Evolutionary conservation across 345 rosid species (phyloP), one percentile per base, ranked within the genome.

Genomic region (Abelmoschus esculentus): DNA sequence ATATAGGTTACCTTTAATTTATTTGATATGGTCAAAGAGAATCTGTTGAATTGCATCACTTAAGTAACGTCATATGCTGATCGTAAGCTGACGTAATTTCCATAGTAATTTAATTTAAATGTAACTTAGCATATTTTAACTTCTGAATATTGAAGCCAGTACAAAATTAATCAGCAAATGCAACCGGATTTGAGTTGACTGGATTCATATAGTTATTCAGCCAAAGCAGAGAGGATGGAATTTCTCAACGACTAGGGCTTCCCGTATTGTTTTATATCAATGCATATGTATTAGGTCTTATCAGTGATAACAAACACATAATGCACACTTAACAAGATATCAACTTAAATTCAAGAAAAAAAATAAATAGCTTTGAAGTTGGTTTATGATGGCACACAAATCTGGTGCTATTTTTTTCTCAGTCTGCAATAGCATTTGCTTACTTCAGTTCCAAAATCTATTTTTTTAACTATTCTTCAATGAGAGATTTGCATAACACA

Each of bases 381-480:
- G 70, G 26, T 66, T 49, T 49, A 49, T 29, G 69, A 26, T 65
- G 26, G 40, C 55, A 46, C 52, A 0, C 46, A 26, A 29, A 49
- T 29, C 44, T 29, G 42, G 44, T 49, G 58, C 9, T 50, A 29
- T n/a, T 29, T 15, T 29, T 31, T 42, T 2, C 10, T 8, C 10
- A 42, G 46, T 10, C 3, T 42, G 46, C 46, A 42, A 12, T 42
- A 42, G 9, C 17, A 47, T 2, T 29, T 22, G n/a, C 70, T 10
- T 44, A 15, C 28, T 46, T 66, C 19, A 31, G 68, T 64, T 64
- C 54, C 68, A 19, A 64, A 54, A 66, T 22, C 54, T 46, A 53
- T 13, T 65, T 44, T 42, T 10, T 10, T 22, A 26, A 22, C 40
- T 3, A 44, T 65, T 65, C 36, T 26, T 65, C 19, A 65, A 44